Conservation (phyloP, 495 filamentous ascomycete species). For the Hyaloscypha variabilis region DNA sequence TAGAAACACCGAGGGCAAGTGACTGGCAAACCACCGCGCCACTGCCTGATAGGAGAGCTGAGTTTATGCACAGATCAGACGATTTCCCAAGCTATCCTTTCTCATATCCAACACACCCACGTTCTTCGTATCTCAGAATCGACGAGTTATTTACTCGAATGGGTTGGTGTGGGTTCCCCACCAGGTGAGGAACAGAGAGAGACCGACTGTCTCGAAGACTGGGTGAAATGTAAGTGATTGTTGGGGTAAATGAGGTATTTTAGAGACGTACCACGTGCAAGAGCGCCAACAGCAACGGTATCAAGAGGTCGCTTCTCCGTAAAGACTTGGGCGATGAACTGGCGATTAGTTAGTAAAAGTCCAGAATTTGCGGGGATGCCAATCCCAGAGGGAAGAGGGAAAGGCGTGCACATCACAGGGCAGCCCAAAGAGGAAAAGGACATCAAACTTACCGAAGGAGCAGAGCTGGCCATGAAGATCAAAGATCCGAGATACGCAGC, state of each 20-base stretch:
- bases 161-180: constrained; percentile 95
- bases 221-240: constrained; percentile 2
- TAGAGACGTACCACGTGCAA: constrained; percentile 57
- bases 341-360: constrained; percentile 1
- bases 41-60: constrained; percentile 24
- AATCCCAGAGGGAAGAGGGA: no score
- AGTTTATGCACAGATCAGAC: constrained; percentile 16
- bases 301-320: constrained; percentile 91
- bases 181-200: constrained; percentile 91
- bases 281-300: constrained; percentile 80
- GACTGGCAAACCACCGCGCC: constrained; percentile 24
- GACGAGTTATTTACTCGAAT: constrained; percentile 54
- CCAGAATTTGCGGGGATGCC: no score
- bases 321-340: constrained; percentile 86
- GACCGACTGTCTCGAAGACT: constrained; percentile 88
- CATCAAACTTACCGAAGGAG: constrained; percentile 72
- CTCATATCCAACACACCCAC: background rate
- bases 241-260: background rate
- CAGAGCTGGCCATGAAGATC: constrained; percentile 88
- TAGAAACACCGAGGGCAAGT: constrained; percentile 19
- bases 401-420: no score
- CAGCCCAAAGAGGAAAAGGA: no score
- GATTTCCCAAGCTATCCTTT: background rate
- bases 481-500: constrained; percentile 90
- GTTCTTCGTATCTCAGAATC: background rate